A percentile compares a stretch with the other conserved stretches of the same genome.
These are phyloP conservation scores for Polymyxa betae DNA, from an alignment of 208 protist genomes.

Conservation along the genomic window DNA sequence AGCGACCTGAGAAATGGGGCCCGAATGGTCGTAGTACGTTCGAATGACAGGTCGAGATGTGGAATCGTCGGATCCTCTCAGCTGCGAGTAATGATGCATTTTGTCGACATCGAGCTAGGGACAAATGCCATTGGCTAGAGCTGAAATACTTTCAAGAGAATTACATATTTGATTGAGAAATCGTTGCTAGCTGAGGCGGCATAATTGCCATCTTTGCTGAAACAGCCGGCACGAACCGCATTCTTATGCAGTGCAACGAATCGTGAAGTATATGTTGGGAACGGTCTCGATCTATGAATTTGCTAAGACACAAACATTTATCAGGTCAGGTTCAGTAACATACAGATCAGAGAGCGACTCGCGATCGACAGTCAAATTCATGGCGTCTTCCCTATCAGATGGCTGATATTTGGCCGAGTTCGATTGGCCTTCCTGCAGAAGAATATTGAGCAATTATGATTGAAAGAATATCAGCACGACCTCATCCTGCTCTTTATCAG, in stretches of 20 bases:
- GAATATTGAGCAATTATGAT: not conserved
- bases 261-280: not conserved
- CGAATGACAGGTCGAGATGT: constrained; percentile 20
- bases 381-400: not conserved
- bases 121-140: not conserved
- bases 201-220: constrained; percentile 18
- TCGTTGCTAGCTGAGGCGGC: constrained; percentile 30
- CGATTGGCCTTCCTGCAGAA: not conserved
- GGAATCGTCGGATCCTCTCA: constrained; percentile 8
- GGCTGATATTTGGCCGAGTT: not conserved
- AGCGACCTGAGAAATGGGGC: not conserved
- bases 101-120: constrained; percentile 38
- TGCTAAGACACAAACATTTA: not conserved
- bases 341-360: not conserved
- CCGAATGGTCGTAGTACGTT: constrained; percentile 48
- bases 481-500: not conserved
- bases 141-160: not conserved
- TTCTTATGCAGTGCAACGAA: constrained; percentile 50
- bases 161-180: constrained; percentile 54
- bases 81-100: constrained; percentile 49
- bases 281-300: not conserved
- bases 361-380: constrained; percentile 30
- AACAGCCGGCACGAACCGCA: constrained; percentile 17
- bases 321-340: not conserved
- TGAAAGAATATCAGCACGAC: not conserved